Conservation (phyloP, 306 rosid genomes). For the Datisca glomerata region DNA sequence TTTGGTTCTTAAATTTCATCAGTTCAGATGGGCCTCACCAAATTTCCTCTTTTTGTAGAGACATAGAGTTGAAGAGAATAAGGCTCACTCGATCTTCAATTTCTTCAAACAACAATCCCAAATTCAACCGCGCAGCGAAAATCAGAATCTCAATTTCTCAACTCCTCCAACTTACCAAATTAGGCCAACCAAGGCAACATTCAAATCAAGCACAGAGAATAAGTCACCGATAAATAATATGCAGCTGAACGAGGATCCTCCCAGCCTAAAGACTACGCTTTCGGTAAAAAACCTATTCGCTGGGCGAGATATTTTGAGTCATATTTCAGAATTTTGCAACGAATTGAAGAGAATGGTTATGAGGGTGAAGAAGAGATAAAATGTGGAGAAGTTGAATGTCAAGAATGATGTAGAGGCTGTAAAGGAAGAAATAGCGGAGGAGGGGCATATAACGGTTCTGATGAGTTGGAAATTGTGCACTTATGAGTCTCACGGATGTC, state of each 20-base stretch:
- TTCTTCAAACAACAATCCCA: constrained; percentile 28
- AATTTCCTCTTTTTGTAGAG: constrained; percentile 29
- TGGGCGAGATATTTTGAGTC: constrained; percentile 67
- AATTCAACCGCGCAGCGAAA: constrained; percentile 47
- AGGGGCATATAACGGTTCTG: no score
- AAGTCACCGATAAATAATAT: constrained; percentile 21
- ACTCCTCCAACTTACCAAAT: constrained; percentile 35
- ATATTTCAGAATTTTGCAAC: constrained; percentile 76
- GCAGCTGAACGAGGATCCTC: constrained; percentile 22
- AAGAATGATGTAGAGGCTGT: no score
- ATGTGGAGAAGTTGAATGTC: no score
- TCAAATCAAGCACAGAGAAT: constrained; percentile 77
- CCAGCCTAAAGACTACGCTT: constrained; percentile 58
- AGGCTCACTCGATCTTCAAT: constrained; percentile 29
- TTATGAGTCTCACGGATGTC: no score
- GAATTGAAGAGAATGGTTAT: constrained; percentile 74
- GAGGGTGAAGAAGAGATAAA: constrained; percentile 50
- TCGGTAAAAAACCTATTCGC: constrained; percentile 69
- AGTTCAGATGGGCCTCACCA: not conserved
- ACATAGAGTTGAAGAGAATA: constrained; percentile 61
- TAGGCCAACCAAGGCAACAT: constrained; percentile 35
- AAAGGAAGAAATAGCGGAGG: no score
- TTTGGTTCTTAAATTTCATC: constrained; percentile 2
- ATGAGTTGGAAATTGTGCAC: no score
- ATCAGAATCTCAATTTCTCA: constrained; percentile 53